These are phyloP conservation scores for Wolfiporia cocos DNA, from an alignment of 1,284 basidiomycete species.

Conservation along the genomic window DNA sequence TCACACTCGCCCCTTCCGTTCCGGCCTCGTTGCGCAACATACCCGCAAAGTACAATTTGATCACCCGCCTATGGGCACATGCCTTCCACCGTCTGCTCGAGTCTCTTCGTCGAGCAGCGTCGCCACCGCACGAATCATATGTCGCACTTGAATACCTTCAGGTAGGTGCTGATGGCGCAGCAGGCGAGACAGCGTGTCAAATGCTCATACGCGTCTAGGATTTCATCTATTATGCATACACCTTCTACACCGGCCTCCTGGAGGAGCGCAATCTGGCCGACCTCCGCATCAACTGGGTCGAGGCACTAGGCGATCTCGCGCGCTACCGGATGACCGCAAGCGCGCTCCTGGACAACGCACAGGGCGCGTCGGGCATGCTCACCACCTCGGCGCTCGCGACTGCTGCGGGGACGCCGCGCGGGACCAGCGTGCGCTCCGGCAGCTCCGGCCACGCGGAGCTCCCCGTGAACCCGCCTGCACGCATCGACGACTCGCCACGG, in stretches of 20 bases:
- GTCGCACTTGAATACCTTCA: slow-evolving; percentile 31
- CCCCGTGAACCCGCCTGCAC: slow-evolving; percentile 33
- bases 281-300: slow-evolving; percentile 87
- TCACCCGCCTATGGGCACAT: slow-evolving; percentile 88
- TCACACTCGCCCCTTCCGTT: slow-evolving; percentile 81
- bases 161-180: slow-evolving; percentile 11
- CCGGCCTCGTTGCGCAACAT: slow-evolving; percentile 86
- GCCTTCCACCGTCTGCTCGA: slow-evolving; percentile 90
- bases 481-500: slow-evolving; percentile 49
- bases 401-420: slow-evolving; percentile 21
- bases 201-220: slow-evolving; percentile 27
- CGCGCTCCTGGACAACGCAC: slow-evolving; percentile 48
- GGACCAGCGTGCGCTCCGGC: slow-evolving; percentile 19
- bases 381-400: slow-evolving; percentile 30
- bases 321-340: slow-evolving; percentile 94
- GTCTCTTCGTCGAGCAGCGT: slow-evolving; percentile 79
- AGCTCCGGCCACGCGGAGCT: slow-evolving; percentile 36
- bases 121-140: slow-evolving; percentile 74
- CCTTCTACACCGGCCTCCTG: slow-evolving; percentile 86
- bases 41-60: slow-evolving; percentile 92
- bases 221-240: slow-evolving; percentile 94
- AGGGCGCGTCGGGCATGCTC: slow-evolving; percentile 33
- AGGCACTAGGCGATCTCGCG: slow-evolving; percentile 93
- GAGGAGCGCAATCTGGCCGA: slow-evolving; percentile 72
- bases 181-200: slow-evolving; percentile 1